phyloP scores from a whole-genome alignment of 208 protist genomes.

The Novymonas esmeraldas region DNA sequence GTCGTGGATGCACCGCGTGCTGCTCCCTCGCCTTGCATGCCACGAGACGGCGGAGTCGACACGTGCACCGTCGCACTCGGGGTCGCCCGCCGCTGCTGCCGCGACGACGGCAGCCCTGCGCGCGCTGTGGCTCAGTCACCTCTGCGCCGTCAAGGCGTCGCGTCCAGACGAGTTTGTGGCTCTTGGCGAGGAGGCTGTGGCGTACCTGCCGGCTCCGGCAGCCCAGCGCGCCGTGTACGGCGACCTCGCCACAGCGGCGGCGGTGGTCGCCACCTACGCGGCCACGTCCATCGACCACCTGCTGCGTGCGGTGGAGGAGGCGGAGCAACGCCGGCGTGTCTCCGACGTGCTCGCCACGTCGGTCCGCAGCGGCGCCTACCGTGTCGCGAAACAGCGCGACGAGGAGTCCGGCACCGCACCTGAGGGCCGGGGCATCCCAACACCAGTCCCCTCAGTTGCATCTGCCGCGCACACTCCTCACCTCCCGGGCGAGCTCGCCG shows the following conservation, averaged over 20 bases:
- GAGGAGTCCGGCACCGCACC: background rate
- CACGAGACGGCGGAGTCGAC: background rate
- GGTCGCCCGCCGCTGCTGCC: background rate
- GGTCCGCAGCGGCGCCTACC: slow-evolving; percentile 44
- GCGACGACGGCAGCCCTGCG: slow-evolving; percentile 28
- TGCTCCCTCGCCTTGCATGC: slow-evolving; percentile 24
- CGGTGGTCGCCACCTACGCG: slow-evolving; percentile 5
- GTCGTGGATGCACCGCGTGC: slow-evolving; percentile 31
- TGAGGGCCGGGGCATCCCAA: background rate
- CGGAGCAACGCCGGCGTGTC: slow-evolving; percentile 14
- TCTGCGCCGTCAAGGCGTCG: slow-evolving; percentile 49
- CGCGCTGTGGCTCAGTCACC: slow-evolving; percentile 55
- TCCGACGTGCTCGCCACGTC: slow-evolving; percentile 45
- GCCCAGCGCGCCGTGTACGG: background rate
- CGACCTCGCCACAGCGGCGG: slow-evolving; percentile 11
- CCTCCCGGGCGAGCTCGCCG: slow-evolving; percentile 9
- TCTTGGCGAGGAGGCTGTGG: slow-evolving; percentile 22
- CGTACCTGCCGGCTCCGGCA: background rate
- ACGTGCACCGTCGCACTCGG: background rate
- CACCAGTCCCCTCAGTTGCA: background rate
- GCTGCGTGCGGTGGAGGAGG: slow-evolving; percentile 25
- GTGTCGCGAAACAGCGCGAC: background rate
- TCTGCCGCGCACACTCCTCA: too few relatives aligned
- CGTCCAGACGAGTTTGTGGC: slow-evolving; percentile 54
- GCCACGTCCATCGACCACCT: slow-evolving; percentile 26